phyloP scores from a whole-genome alignment of 768 basidiomycete genomes.

The Calocybe indica region DNA sequence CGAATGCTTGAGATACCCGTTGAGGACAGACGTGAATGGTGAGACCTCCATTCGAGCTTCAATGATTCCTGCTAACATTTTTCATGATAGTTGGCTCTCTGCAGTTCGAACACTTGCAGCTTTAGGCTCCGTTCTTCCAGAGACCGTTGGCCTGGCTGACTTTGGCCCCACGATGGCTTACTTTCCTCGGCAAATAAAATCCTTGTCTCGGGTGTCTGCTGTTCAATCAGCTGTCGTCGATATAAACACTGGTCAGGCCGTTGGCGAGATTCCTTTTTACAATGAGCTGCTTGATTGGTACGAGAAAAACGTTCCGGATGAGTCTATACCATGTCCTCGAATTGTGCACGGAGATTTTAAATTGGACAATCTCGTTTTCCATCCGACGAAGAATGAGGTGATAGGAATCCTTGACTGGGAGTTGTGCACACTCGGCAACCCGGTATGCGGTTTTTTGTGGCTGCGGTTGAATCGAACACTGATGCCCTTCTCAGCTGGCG shows the following conservation, averaged over 20 bases:
- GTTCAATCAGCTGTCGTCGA: slow-evolving; percentile 70
- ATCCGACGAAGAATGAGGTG: slow-evolving; percentile 84
- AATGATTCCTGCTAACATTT: neutral
- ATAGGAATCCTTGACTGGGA: slow-evolving; percentile 99
- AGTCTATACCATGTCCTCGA: slow-evolving; percentile 66
- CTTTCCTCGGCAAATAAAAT: slow-evolving; percentile 92
- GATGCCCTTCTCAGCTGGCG: slow-evolving; percentile 46
- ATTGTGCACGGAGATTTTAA: slow-evolving; percentile 98
- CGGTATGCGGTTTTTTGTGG: slow-evolving; percentile 39
- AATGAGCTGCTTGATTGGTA: slow-evolving; percentile 77
- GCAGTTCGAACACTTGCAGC: slow-evolving; percentile 66
- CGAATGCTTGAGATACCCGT: slow-evolving; percentile 65
- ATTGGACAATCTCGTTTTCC: slow-evolving; percentile 95
- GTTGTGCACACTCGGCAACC: slow-evolving; percentile 89
- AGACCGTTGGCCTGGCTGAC: slow-evolving; percentile 55
- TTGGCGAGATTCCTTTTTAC: slow-evolving; percentile 73
- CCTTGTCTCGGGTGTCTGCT: slow-evolving; percentile 74
- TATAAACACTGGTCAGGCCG: slow-evolving; percentile 49
- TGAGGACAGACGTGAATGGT: slow-evolving; percentile 69
- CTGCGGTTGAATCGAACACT: neutral
- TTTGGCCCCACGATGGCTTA: slow-evolving; percentile 78
- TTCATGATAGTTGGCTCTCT: slow-evolving; percentile 61
- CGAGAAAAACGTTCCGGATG: slow-evolving; percentile 65
- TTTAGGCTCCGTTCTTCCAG: slow-evolving; percentile 59
- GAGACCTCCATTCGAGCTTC: slow-evolving; percentile 11